A percentile compares a stretch with the other conserved stretches of the same genome.
phyloP scores from a whole-genome alignment of 2,329 filamentous ascomycete genomes.

The Tolypocladium paradoxum region DNA sequence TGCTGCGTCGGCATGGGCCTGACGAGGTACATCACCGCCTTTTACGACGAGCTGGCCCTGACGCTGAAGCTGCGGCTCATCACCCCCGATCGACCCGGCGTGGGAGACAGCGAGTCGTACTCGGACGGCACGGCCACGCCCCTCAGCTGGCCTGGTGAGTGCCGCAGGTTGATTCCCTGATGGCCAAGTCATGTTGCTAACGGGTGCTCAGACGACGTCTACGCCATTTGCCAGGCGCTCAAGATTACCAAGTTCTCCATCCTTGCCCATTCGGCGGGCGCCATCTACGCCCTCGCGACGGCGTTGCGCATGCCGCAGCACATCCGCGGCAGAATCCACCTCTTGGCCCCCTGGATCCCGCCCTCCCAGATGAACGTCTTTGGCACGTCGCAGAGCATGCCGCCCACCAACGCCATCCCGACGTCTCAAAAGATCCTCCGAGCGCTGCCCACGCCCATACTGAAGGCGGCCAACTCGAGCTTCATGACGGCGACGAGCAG shows the following conservation, averaged over 20 bases:
- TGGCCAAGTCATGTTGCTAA: neutral
- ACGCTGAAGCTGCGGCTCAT: constrained; percentile 84
- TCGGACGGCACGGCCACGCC: constrained; percentile 74
- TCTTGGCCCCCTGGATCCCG: constrained; percentile 93
- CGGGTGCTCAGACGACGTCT: constrained; percentile 56
- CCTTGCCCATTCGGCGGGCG: constrained; percentile 88
- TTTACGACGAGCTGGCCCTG: constrained; percentile 89
- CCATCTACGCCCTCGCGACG: constrained; percentile 94
- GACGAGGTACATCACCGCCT: constrained; percentile 90
- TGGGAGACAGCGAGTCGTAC: constrained; percentile 84
- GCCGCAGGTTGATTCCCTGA: neutral
- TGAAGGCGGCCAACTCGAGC: constrained; percentile 89
- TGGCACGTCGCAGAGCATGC: constrained; percentile 59
- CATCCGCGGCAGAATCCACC: constrained; percentile 85
- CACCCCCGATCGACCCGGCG: constrained; percentile 85
- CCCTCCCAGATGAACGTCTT: constrained; percentile 84
- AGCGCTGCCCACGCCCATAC: constrained; percentile 76
- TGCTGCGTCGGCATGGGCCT: constrained; percentile 97
- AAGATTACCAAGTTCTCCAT: constrained; percentile 95
- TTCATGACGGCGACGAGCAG: constrained; percentile 90
- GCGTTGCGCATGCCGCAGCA: constrained; percentile 93
- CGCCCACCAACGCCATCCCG: constrained; percentile 77
- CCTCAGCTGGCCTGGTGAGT: constrained; percentile 82
- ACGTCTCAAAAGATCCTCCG: constrained; percentile 86
- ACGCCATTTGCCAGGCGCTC: constrained; percentile 82